Conservation (phyloP, 2,329 filamentous ascomycete genomes). For the Sordariomycetes sp. region DNA sequence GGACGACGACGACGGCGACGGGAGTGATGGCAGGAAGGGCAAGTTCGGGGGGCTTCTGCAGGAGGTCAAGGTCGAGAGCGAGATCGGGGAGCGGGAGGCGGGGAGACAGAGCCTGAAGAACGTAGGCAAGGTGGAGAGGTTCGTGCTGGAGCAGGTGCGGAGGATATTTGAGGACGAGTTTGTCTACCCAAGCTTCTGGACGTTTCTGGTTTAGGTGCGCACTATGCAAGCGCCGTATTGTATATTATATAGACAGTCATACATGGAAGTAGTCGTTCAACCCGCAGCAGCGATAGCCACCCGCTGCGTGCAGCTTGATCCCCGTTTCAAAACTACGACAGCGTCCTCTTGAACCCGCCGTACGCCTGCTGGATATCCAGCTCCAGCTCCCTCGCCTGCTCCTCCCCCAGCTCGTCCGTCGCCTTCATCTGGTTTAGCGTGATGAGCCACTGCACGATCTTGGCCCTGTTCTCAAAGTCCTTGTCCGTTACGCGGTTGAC, state of each 20-base stretch:
- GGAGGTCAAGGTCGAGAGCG: conserved; percentile 91
- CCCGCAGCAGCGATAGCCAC: too few relatives aligned
- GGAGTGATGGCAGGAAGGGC: conserved; percentile 13
- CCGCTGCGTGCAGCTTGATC: not conserved
- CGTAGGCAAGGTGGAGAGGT: conserved; percentile 95
- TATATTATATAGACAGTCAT: not conserved
- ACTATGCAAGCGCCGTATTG: not conserved
- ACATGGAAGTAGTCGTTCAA: too few relatives aligned
- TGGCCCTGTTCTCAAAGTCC: conserved; percentile 89
- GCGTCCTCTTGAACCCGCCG: conserved; percentile 76
- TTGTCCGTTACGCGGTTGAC: conserved; percentile 94
- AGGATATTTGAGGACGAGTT: conserved; percentile 98
- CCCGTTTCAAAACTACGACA: conserved; percentile 30
- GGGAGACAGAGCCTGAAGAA: conserved; percentile 96
- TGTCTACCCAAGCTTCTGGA: conserved; percentile 98
- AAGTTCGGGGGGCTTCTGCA: conserved; percentile 66
- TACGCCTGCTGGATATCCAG: conserved; percentile 93
- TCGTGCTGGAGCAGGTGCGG: conserved; percentile 90
- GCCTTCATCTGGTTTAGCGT: conserved; percentile 96
- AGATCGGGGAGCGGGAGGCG: conserved; percentile 85
- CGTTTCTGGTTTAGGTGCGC: conserved; percentile 61
- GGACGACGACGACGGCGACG: conserved; percentile 21
- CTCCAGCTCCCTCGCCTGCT: conserved; percentile 78
- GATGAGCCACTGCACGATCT: conserved; percentile 98
- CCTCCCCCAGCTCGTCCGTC: conserved; percentile 76